A percentile compares a stretch with the other conserved stretches of the same genome.
Conservation (phyloP, 2,329 filamentous ascomycete species). For the Diaporthe velutina region DNA sequence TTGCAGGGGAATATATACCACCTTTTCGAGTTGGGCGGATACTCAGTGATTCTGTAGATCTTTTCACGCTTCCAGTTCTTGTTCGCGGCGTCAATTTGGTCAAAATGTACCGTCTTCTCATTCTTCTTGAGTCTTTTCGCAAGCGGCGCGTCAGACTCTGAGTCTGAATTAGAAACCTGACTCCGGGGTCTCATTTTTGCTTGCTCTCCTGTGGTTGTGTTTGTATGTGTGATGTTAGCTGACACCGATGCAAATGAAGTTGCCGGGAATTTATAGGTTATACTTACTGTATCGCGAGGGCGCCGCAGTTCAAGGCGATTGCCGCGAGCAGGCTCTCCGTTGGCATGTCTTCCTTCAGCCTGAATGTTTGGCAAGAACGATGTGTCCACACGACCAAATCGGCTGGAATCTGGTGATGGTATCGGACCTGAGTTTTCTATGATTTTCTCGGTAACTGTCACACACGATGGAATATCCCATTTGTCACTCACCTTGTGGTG, state of each 20-base stretch:
- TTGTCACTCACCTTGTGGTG: neutral
- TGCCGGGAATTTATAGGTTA: too few species aligned
- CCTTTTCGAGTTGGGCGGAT: neutral
- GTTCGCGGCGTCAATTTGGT: neutral
- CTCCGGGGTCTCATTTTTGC: neutral
- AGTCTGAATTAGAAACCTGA: neutral
- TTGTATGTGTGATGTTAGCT: neutral
- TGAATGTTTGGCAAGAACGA: neutral
- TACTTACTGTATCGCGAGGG: neutral
- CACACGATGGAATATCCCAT: too few species aligned
- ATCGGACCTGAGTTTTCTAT: neutral
- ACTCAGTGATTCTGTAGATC: neutral
- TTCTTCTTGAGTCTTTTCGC: constrained; percentile 3
- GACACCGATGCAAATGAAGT: neutral
- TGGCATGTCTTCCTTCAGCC: neutral
- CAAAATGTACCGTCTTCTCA: neutral
- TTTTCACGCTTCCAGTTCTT: neutral
- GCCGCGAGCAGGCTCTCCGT: neutral
- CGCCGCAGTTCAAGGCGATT: neutral
- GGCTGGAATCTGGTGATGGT: neutral
- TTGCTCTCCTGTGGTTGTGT: neutral
- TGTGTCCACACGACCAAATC: neutral
- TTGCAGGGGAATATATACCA: neutral
- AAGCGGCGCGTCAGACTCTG: neutral
- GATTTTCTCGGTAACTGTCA: neutral